Base-by-base conservation (phyloP, 495 filamentous ascomycete species). In the Chaetomium fimeti region DNA sequence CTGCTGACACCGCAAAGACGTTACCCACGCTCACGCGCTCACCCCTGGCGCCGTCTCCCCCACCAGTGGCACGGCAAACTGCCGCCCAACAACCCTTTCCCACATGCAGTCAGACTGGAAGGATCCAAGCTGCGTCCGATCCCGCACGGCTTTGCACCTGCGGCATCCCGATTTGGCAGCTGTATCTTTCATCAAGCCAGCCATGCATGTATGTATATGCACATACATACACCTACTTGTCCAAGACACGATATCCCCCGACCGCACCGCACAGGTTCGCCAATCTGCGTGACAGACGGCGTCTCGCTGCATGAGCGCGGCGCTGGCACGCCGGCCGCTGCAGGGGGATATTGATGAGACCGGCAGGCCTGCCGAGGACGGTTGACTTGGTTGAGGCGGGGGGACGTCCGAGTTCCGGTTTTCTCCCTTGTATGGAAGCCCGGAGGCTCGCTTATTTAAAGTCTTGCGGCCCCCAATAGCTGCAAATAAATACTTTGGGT, bases 71-170 rank as follows among this genome's bases (percentile, higher is more conserved):
- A 42, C 36, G 25, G 36, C 45, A 11, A 42, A 4, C 9, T 12
- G 12, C 32, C 32, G 32, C 32, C 24, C 32, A 6, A 32, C 36
- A 55, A 62, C 22, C 58, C 45, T 38, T 51, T 51, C 58, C 27
- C 42, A 36, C 32, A 36, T 36, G 32, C 32, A 32, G 32, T 16
- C 28, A 49, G 20, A 24, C 45, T 4, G 18, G 49, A 62, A 62
- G 49, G 29, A 62, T 62, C 54, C 49, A 15, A 45, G 20, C 24
- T 28, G 32, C 60, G 20, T 62, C 51, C 51, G 25, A 45, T 55
- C 29, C 49, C 60, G 43, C 57, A 60, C 20, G 29, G 25, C 36
- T 27, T 18, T 27, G 8, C 2, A 27, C 12, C 15, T 25, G 27
- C 16, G 4, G 18, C 27, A 7, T 20, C 52, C 52, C 27, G 57